Evolutionary conservation across 75 land plant genomes (phyloP), one percentile per base, ranked within the genome.

Genomic region (Cupressus sempervirens): DNA sequence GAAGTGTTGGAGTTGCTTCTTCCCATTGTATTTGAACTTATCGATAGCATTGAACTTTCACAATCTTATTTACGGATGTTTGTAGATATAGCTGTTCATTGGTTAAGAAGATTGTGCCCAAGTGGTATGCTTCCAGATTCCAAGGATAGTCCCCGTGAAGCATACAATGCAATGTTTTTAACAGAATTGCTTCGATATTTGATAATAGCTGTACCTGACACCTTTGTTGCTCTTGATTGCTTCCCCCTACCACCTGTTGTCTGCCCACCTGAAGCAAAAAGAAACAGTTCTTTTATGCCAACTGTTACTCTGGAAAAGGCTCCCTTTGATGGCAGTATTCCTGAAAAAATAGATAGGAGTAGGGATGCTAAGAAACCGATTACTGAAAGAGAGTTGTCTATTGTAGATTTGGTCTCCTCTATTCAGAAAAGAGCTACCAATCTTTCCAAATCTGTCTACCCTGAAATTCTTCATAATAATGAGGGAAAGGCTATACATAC

Each of bases 221-320:
- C 98, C 56, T 98, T 98, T 92, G 95, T 98, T 84, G 93, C 95
- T 29, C 90, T 98, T 75, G 98, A 98, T 82, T 98, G 98, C 84
- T 98, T 98, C 84, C 99, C 98, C 82, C 85, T 98, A 72, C 99
- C 96, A 45, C 45, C 85, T 4, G 88, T 89, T 93, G 90, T 98
- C 1, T 82, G 86, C 70, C 88, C 88, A 56, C n/a, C 81, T 79
- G 84, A 90, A 88, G 18, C 29, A 15, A 82, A 56, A 56, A 15
- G 68, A 30, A 36, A 13, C 20, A 26, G 32, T 53, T 82, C 68
- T 23, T 54, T 82, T 62, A 86, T 80, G 30, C 32, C 45, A 38
- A 72, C 85, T 70, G 90, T 86, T 46, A 86, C 65, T 87, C 84
- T 50, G 52, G 82, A 84, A 23, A 90, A 86, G 84, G 30, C 50